These are phyloP conservation scores for Sporisorium reilianum DNA, from an alignment of 1,284 basidiomycete species.

Conservation along the genomic window DNA sequence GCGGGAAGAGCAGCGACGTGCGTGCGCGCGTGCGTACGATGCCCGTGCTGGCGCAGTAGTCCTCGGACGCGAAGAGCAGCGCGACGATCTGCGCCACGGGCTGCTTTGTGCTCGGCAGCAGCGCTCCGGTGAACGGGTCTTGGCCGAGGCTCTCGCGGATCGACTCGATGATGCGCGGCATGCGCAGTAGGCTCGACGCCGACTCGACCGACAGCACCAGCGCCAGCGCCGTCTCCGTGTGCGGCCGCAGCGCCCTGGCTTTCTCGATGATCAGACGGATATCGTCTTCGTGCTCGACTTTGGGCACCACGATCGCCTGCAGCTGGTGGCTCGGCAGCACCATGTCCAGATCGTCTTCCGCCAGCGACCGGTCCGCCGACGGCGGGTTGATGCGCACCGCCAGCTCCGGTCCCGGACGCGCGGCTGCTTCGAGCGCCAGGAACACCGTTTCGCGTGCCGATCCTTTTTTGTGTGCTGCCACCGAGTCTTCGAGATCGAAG, in stretches of 20 bases:
- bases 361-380: slow-evolving; percentile 33
- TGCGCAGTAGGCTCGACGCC: slow-evolving; percentile 55
- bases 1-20: slow-evolving; percentile 83
- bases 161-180: slow-evolving; percentile 54
- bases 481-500: slow-evolving; percentile 66
- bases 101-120: not conserved
- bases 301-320: slow-evolving; percentile 64
- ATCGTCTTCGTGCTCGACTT: slow-evolving; percentile 63
- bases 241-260: slow-evolving; percentile 31
- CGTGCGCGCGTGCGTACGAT: slow-evolving; percentile 82
- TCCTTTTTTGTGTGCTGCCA: slow-evolving; percentile 63
- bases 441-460: slow-evolving; percentile 61
- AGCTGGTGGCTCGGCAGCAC: slow-evolving; percentile 53
- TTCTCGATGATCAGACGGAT: slow-evolving; percentile 46
- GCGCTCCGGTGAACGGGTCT: not conserved
- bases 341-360: slow-evolving; percentile 62
- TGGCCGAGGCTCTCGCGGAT: slow-evolving; percentile 13
- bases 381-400: slow-evolving; percentile 68
- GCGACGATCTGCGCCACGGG: slow-evolving; percentile 40
- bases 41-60: slow-evolving; percentile 82
- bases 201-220: slow-evolving; percentile 65
- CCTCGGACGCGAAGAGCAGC: slow-evolving; percentile 65
- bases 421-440: slow-evolving; percentile 56
- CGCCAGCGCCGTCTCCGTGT: slow-evolving; percentile 25
- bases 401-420: slow-evolving; percentile 47